A percentile compares a stretch with the other conserved stretches of the same genome.
Conservation (phyloP, 2,329 filamentous ascomycete species). For the Xylariales sp. region DNA sequence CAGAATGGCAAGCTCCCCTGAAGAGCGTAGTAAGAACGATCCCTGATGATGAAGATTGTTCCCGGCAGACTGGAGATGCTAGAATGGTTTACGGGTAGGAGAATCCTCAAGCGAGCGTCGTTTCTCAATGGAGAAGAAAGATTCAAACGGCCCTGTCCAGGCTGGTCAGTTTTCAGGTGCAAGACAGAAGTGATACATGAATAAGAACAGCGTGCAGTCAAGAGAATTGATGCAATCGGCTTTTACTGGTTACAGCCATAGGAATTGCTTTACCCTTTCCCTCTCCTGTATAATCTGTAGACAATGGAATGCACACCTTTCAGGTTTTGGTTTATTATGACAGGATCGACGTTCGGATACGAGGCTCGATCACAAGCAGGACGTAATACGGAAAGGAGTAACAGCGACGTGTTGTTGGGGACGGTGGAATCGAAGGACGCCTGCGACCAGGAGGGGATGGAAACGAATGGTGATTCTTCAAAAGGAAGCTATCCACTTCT, state of each 20-base stretch:
- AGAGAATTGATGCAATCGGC: too few relatives aligned
- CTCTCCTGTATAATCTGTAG: not conserved
- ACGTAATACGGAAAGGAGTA: slow-evolving; percentile 17
- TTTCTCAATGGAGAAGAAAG: not conserved
- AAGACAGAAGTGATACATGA: too few relatives aligned
- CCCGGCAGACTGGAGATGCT: not conserved
- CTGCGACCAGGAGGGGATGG: slow-evolving; percentile 45
- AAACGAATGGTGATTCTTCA: slow-evolving; percentile 35
- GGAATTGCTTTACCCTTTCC: not conserved
- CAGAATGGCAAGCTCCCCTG: slow-evolving; percentile 15
- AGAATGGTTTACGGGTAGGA: too few relatives aligned
- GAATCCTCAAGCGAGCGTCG: slow-evolving; percentile 4
- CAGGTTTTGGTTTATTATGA: slow-evolving; percentile 2
- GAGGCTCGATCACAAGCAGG: slow-evolving; percentile 20
- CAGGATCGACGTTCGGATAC: not conserved
- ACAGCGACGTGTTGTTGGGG: not conserved
- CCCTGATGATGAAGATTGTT: not conserved
- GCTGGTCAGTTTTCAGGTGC: not conserved
- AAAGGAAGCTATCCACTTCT: slow-evolving; percentile 41
- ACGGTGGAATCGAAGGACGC: slow-evolving; percentile 45
- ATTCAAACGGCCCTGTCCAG: not conserved
- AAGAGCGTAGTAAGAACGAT: not conserved
- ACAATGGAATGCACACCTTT: slow-evolving; percentile 3
- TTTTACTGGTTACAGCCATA: not conserved
- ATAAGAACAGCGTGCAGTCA: too few relatives aligned